These are phyloP conservation scores for Kwoniella europaea DNA, from an alignment of 768 basidiomycete species.

Conservation along the genomic window DNA sequence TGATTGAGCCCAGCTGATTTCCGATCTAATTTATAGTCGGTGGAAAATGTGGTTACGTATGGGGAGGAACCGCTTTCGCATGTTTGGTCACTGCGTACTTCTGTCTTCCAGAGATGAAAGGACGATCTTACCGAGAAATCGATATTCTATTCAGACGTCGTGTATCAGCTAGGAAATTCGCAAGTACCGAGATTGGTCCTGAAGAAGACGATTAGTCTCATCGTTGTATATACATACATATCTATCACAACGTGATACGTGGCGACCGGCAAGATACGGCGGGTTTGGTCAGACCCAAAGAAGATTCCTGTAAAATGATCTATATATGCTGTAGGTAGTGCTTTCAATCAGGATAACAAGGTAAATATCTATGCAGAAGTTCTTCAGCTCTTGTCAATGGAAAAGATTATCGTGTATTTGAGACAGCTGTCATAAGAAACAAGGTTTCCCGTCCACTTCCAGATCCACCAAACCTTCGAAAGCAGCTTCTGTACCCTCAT, in stretches of 20 bases:
- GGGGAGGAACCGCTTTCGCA: constrained; percentile 39
- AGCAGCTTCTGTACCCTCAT: too few relatives aligned
- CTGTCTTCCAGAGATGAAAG: constrained; percentile 54
- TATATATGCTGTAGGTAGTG: too few relatives aligned
- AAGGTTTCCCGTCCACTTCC: too few relatives aligned
- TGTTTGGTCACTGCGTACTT: constrained; percentile 45
- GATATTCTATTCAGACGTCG: constrained; percentile 57
- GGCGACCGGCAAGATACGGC: too few relatives aligned
- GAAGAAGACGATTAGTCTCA: constrained; percentile 40
- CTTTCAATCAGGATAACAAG: too few relatives aligned
- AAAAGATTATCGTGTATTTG: too few relatives aligned
- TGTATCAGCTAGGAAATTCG: constrained; percentile 50
- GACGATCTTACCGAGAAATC: constrained; percentile 54
- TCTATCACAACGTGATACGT: not conserved
- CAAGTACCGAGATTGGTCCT: constrained; percentile 38
- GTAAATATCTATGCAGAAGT: too few relatives aligned
- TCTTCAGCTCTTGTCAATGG: too few relatives aligned
- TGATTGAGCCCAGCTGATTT: not conserved
- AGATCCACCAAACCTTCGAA: too few relatives aligned
- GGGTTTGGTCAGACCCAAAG: too few relatives aligned
- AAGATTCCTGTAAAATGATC: too few relatives aligned
- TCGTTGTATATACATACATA: not conserved
- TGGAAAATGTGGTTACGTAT: constrained; percentile 51
- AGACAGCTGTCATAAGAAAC: too few relatives aligned
- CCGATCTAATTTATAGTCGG: constrained; percentile 25